Evolutionary conservation across 495 filamentous ascomycete species (phyloP), one percentile per base, ranked within the genome.

Genomic region (Trichoderma reesei): DNA sequence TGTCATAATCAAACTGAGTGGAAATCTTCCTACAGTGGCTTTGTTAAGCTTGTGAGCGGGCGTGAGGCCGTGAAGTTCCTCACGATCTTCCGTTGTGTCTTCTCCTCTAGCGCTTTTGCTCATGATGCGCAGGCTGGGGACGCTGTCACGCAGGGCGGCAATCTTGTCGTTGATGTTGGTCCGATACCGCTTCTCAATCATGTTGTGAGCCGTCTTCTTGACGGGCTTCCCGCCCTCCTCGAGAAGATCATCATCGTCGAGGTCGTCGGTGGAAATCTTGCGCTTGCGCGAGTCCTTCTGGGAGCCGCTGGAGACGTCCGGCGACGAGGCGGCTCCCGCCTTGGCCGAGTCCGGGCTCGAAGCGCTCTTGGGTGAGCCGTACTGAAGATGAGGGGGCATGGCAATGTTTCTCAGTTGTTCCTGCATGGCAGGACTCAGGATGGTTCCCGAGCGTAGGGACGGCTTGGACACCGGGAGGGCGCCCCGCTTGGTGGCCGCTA

Each of bases 81-180:
- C 90, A 14, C 86, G 80, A 54, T 90, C 88, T 37, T 86, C 82
- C 3, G 83, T 82, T 0, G 87, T 86, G 63, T 85, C 87, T 66
- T 87, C 86, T 14, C 88, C 88, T 51, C 78, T 77, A 38, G 78
- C 79, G 67, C 80, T 86, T 74, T 88, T 90, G 26, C 82, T 83
- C 79, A 88, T 88, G 64, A 89, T 83, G 39, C 91, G 84, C 38
- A 97, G 78, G 70, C 88, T 92, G 1, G 93, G 93, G 6, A 98
- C 89, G 70, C 90, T 91, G 72, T 96, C 90, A 68, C 91, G 80
- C 61, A 98, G 77, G 56, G 91, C 91, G 62, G 90, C 88, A 68
- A 98, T 97, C 77, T 96, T 98, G 67, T 96, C 92, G 67, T 97
- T 97, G 62, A 98, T 78, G 70, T 98, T 98, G 20, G 88, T 95